Base-by-base conservation (phyloP, 306 rosid genomes). In the Pyrus pyrifolia region DNA sequence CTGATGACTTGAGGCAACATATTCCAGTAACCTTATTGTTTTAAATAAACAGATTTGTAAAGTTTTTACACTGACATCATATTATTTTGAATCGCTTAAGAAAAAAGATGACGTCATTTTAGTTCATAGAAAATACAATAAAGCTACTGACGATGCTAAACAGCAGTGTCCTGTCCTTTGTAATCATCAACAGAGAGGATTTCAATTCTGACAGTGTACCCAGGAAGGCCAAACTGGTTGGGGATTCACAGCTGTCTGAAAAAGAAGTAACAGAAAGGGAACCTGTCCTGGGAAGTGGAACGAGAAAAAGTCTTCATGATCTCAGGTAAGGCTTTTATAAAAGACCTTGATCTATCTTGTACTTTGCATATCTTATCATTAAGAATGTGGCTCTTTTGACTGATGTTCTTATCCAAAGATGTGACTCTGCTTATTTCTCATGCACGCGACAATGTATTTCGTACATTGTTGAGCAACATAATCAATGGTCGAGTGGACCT, bases 201-300 rank as follows among this genome's bases (percentile, higher is more conserved):
- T 46, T 72, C 67, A 71, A 44, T 77, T 91, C 85, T 71, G 85
- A 80, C 80, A 82, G 30, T 72, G 62, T 33, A 18, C 76, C 74
- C 49, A 71, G 74, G 67, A 35, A 6, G 40, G n/a, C 82, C 21
- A 90, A 75, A 67, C 70, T 70, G 68, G 78, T 70, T 70, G 89
- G 82, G 61, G 78, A 70, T 53, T 76, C 79, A 70, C 84, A 4
- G 44, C 80, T 81, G 46, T 68, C 38, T 76, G 76, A 51, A 2
- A 77, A 81, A 75, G 90, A 81, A 80, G 88, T 67, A 78, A 84
- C 83, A 80, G 80, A 68, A 79, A 63, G 65, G 74, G 85, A 85
- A 68, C 65, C 72, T 62, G 76, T 71, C 44, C 78, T 71, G 64
- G 87, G 85, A 83, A 79, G 74, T 68, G 85, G 65, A 72, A 81